These are phyloP conservation scores for Populus hybrid DNA, from an alignment of 441 rosid species.

Conservation along the genomic window DNA sequence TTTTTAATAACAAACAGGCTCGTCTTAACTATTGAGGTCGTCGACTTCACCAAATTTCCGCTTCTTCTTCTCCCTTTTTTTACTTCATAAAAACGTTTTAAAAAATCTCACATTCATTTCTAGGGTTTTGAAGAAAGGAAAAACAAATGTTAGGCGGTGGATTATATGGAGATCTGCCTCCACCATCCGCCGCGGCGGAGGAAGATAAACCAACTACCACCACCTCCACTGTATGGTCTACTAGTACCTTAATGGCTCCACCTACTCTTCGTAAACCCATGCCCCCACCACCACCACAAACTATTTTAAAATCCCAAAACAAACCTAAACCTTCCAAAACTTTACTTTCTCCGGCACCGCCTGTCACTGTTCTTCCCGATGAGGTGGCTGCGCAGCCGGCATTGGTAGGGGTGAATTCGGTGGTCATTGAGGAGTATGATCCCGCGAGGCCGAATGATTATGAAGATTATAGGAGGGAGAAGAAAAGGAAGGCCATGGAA, in stretches of 20 bases:
- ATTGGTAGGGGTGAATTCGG: slow-evolving; percentile 11
- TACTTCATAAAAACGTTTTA: not conserved
- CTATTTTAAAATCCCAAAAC: slow-evolving; percentile 58
- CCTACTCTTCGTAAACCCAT: slow-evolving; percentile 84
- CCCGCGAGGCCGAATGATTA: too few relatives aligned
- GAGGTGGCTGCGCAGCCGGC: slow-evolving; percentile 52
- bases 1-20: too few relatives aligned
- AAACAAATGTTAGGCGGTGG: slow-evolving; percentile 69
- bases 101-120: not conserved
- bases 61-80: not conserved
- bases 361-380: slow-evolving; percentile 6
- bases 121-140: not conserved
- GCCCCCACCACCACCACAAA: slow-evolving; percentile 43
- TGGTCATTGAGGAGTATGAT: too few relatives aligned
- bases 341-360: not conserved
- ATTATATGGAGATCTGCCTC: slow-evolving; percentile 94
- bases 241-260: slow-evolving; percentile 84
- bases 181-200: slow-evolving; percentile 74
- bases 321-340: slow-evolving; percentile 47
- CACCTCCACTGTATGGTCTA: slow-evolving; percentile 76
- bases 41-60: not conserved
- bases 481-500: too few relatives aligned
- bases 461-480: too few relatives aligned
- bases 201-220: slow-evolving; percentile 58
- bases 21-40: not conserved